Conservation (phyloP, 108 stramenopile species). For the Epipyxis sp. region DNA sequence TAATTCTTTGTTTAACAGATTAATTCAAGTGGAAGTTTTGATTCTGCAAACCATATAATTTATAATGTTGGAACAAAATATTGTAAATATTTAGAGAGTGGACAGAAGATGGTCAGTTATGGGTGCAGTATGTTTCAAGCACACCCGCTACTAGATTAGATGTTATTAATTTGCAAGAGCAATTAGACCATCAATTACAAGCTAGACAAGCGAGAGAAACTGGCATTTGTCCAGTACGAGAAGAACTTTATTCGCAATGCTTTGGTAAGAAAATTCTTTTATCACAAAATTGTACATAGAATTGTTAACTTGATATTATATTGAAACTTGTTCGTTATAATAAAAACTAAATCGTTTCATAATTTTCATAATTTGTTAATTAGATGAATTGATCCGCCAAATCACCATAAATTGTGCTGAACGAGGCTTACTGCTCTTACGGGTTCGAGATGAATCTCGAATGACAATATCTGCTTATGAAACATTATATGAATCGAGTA, state of each 20-base stretch:
- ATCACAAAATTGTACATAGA: neutral
- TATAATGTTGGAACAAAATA: no score
- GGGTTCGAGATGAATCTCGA: constrained; percentile 65
- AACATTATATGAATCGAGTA: constrained; percentile 64
- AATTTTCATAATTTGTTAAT: neutral
- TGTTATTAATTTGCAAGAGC: constrained; percentile 65
- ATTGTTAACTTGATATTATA: constrained; percentile 28
- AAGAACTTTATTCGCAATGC: constrained; percentile 68
- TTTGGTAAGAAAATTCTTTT: constrained; percentile 46
- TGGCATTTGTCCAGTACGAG: constrained; percentile 66
- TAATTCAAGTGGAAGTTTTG: neutral
- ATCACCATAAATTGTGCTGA: constrained; percentile 67
- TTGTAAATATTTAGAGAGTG: constrained; percentile 51
- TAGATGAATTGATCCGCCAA: constrained; percentile 65
- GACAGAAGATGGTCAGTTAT: constrained; percentile 67
- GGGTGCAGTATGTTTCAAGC: constrained; percentile 67
- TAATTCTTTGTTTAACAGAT: neutral
- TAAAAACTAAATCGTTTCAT: constrained; percentile 1
- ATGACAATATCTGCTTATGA: constrained; percentile 70
- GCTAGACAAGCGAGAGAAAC: constrained; percentile 68
- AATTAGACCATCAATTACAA: constrained; percentile 61
- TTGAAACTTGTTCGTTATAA: constrained; percentile 2
- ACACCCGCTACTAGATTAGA: constrained; percentile 65
- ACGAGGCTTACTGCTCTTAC: constrained; percentile 61
- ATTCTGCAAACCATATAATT: neutral